Percentiles rank a stretch among this genome's conserved stretches.
Evolutionary conservation across 129 eudicot genomes (phyloP).

Genomic region (Tanacetum coccineum): DNA sequence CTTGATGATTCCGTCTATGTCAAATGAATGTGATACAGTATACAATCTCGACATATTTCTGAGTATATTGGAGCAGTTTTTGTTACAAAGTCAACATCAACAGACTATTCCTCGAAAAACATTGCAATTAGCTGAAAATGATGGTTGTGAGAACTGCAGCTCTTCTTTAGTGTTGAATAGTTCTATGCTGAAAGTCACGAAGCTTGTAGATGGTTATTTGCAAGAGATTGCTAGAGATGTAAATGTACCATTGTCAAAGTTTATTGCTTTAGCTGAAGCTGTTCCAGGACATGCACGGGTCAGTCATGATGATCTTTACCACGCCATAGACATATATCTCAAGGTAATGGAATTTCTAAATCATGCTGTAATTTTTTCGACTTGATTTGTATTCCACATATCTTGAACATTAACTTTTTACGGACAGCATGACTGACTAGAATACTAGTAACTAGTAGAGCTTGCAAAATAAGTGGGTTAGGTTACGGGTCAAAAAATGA

Average conservation of each 20-base stretch:
- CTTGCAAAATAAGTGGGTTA: neutral
- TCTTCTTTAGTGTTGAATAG: constrained; percentile 48
- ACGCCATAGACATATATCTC: constrained; percentile 77
- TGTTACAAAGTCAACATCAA: constrained; percentile 56
- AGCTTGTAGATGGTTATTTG: constrained; percentile 80
- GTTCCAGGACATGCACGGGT: constrained; percentile 64
- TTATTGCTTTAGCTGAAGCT: constrained; percentile 55
- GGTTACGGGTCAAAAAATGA: neutral
- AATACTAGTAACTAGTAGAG: neutral
- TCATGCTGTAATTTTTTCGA: neutral
- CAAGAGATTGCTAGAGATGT: constrained; percentile 64
- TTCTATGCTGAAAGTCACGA: constrained; percentile 62
- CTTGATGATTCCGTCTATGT: constrained; percentile 52
- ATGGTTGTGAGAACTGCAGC: constrained; percentile 47
- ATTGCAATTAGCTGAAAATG: constrained; percentile 44
- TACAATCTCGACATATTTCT: constrained; percentile 66
- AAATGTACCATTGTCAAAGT: constrained; percentile 60
- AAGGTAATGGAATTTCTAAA: constrained; percentile 49
- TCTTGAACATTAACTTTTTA: neutral
- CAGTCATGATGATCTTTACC: constrained; percentile 92
- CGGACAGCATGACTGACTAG: neutral
- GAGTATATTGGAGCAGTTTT: constrained; percentile 69
- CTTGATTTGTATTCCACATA: neutral
- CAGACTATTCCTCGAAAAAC: constrained; percentile 54
- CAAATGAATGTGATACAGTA: constrained; percentile 30